Percentiles rank a stretch among this genome's conserved stretches.
These are phyloP conservation scores for Seiridium unicorne DNA, from an alignment of 2,329 filamentous ascomycete genomes.

Conservation along the genomic window DNA sequence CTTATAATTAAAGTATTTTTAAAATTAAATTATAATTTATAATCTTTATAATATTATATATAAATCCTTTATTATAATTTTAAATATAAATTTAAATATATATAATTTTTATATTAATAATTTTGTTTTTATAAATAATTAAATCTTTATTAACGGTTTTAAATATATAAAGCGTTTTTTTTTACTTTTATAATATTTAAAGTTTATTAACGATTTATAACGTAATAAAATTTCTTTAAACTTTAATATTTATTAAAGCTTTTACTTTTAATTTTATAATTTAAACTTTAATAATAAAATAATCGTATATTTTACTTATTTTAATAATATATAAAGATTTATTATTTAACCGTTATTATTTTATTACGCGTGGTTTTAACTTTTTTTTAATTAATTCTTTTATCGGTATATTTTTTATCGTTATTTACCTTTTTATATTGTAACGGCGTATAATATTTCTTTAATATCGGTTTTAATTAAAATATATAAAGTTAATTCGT, in stretches of 20 bases:
- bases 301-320: not conserved
- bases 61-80: not conserved
- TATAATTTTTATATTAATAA: not conserved
- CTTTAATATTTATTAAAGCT: not conserved
- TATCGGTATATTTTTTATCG: not conserved
- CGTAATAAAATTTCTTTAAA: not conserved
- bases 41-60: conserved; percentile 1
- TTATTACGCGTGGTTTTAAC: not conserved
- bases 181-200: not conserved
- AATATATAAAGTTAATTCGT: not conserved
- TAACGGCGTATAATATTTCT: not conserved
- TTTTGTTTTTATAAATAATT: not conserved
- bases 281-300: not conserved
- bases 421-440: not conserved
- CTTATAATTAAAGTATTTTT: conserved; percentile 4
- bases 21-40: not conserved
- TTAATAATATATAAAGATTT: not conserved
- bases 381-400: not conserved
- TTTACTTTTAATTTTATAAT: not conserved
- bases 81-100: not conserved
- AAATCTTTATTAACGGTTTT: not conserved
- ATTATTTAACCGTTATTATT: not conserved
- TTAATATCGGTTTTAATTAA: not conserved
- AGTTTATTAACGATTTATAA: not conserved
- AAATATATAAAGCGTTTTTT: not conserved